phyloP scores from a whole-genome alignment of 805 yeast genomes.

The Saturnispora diversa region DNA sequence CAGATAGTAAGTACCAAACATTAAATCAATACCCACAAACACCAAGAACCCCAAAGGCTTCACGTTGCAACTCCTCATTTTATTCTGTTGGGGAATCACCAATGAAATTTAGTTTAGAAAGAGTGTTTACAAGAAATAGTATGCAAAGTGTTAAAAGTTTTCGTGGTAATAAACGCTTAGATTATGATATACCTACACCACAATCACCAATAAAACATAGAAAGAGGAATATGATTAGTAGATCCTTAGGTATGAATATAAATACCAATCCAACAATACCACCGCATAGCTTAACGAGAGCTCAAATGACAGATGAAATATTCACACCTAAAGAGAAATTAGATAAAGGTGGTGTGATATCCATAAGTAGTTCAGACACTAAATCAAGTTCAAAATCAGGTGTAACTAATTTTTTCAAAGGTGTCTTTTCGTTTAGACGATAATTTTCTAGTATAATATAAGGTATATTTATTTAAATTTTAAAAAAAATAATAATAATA shows the following conservation, averaged over 20 bases:
- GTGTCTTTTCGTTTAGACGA: neutral
- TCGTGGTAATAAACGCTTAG: neutral
- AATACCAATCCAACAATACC: too few relatives aligned
- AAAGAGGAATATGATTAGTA: neutral
- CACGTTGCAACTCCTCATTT: neutral
- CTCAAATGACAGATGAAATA: too few relatives aligned
- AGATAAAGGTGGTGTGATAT: neutral
- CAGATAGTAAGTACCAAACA: too few relatives aligned
- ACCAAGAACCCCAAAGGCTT: neutral
- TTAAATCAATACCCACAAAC: neutral
- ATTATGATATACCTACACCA: neutral
- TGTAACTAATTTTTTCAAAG: conserved; percentile 4
- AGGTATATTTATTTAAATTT: neutral
- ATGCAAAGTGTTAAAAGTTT: neutral
- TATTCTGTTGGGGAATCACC: neutral
- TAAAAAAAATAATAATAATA: too few relatives aligned
- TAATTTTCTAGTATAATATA: neutral
- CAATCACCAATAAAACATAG: neutral
- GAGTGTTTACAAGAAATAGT: neutral
- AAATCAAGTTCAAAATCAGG: neutral
- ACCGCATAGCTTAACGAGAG: too few relatives aligned
- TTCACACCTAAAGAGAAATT: neutral
- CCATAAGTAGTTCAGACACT: neutral
- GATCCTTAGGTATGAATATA: neutral
- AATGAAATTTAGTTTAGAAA: neutral